Percentiles rank a stretch among this genome's conserved stretches.
phyloP scores from a whole-genome alignment of 1,284 basidiomycete genomes.

The Irpex sp. region DNA sequence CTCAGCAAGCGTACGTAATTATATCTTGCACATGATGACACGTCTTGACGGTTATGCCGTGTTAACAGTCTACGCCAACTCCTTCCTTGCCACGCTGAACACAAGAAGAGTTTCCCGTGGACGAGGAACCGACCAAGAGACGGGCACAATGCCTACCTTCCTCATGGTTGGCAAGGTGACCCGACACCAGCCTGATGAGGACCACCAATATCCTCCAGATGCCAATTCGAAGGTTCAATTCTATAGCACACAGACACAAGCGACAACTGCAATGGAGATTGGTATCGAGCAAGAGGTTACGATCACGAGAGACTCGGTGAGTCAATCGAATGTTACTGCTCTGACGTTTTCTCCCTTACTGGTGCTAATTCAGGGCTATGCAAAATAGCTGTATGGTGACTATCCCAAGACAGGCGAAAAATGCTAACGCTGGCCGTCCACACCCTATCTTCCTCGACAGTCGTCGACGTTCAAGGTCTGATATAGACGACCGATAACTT shows the following conservation, averaged over 20 bases:
- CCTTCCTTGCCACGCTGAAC: slow-evolving; percentile 56
- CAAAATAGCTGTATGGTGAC: slow-evolving; percentile 2
- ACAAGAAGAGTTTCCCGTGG: slow-evolving; percentile 39
- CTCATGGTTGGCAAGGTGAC: slow-evolving; percentile 33
- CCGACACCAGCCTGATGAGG: slow-evolving; percentile 13
- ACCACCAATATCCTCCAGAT: slow-evolving; percentile 6
- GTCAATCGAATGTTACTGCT: not conserved
- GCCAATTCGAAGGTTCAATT: not conserved
- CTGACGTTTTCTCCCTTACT: not conserved
- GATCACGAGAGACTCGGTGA: slow-evolving; percentile 13
- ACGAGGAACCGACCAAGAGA: slow-evolving; percentile 36
- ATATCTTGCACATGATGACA: not conserved
- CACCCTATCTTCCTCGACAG: not conserved
- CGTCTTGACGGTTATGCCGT: not conserved
- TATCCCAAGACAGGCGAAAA: not conserved
- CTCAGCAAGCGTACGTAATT: slow-evolving; percentile 53
- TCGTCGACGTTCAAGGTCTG: not conserved
- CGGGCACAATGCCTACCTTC: slow-evolving; percentile 34
- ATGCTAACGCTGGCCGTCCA: not conserved
- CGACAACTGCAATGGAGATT: slow-evolving; percentile 10
- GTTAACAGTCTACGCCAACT: slow-evolving; percentile 56
- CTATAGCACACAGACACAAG: slow-evolving; percentile 4
- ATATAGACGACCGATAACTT: not conserved
- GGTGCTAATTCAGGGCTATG: not conserved
- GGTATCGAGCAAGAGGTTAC: slow-evolving; percentile 16